A percentile compares a stretch with the other conserved stretches of the same genome.
phyloP scores from a whole-genome alignment of 2,329 filamentous ascomycete species.

The Colletotrichum siamense region DNA sequence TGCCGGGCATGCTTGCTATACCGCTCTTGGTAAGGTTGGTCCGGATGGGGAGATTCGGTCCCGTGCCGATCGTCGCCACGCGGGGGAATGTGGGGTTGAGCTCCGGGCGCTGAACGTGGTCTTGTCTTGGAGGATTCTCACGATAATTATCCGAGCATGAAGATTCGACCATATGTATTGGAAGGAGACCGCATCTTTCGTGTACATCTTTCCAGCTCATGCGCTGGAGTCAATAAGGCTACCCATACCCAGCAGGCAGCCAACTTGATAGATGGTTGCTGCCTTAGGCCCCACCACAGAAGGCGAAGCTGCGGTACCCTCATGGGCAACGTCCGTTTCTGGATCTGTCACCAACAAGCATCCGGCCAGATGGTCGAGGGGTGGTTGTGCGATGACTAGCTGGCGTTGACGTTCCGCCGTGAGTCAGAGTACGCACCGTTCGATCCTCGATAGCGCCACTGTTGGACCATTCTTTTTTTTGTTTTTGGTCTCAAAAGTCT shows the following conservation, averaged over 20 bases:
- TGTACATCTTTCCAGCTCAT: not conserved
- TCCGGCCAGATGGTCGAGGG: not conserved
- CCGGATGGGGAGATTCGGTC: not conserved
- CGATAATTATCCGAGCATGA: fast-evolving
- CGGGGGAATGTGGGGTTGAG: not conserved
- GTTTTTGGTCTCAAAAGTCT: not conserved
- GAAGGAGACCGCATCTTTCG: not conserved
- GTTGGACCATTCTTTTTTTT: not conserved
- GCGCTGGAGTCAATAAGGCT: not conserved
- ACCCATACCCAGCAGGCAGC: not conserved
- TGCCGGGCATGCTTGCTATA: not conserved
- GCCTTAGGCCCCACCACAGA: not conserved
- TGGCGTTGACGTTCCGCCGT: not conserved
- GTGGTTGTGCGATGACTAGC: not conserved
- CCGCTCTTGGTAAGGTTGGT: not conserved
- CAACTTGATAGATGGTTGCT: not conserved
- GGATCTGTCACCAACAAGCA: not conserved
- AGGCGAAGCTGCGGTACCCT: not conserved
- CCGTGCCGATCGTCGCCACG: not conserved
- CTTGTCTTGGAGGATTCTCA: not conserved
- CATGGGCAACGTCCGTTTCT: not conserved
- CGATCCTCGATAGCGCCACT: not conserved
- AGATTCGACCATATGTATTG: not conserved
- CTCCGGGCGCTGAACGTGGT: not conserved
- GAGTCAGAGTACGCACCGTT: not conserved